Evolutionary conservation across 2,329 filamentous ascomycete species (phyloP), one percentile per base, ranked within the genome.

Genomic region (Phaeosphaeriaceae sp.): DNA sequence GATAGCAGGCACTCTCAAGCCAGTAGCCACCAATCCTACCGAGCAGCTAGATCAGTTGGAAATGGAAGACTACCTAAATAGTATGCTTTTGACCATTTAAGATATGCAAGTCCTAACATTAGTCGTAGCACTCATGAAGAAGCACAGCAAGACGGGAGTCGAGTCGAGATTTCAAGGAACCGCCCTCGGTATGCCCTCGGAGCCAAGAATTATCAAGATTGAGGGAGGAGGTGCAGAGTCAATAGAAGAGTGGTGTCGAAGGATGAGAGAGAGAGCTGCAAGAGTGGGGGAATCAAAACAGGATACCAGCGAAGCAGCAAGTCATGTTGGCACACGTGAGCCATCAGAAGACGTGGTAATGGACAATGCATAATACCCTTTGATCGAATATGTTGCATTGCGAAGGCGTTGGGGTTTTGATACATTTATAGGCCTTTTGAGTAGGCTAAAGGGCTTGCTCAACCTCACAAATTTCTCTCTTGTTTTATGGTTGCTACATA

Each of bases 121-220:
- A 15, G 29, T 20, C 41, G 13, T 58, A 89, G 88, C 86, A 4
- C 77, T 97, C 34, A 97, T 96, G 74, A 94, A 92, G 76, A 96
- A 95, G 68, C 90, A 96, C 72, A 92, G 87, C 76, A 95, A 94
- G 63, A 89, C 88, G 1, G 90, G 89, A 54, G 91, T 95, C 65
- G 92, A 96, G 66, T 87, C 87, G 8, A 87, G 93, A 64, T 96
- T 91, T 71, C 85, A 88, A 60, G 91, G 90, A 23, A 96, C 93
- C 0, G 83, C 94, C 0, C 79, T 97, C 9, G 93, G 93, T 3
- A 87, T 87, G 58, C 79, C 81, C 36, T 82, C 82, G 40, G 90
- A 96, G 59, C 83, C 87, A 48, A 85, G 84, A 64, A 83, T 87
- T 6, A 77, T 96, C 21, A 79, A 87, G 42, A 87, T 96, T 42